phyloP scores from a whole-genome alignment of 805 yeast species.

The Isabelozyma rhagii region DNA sequence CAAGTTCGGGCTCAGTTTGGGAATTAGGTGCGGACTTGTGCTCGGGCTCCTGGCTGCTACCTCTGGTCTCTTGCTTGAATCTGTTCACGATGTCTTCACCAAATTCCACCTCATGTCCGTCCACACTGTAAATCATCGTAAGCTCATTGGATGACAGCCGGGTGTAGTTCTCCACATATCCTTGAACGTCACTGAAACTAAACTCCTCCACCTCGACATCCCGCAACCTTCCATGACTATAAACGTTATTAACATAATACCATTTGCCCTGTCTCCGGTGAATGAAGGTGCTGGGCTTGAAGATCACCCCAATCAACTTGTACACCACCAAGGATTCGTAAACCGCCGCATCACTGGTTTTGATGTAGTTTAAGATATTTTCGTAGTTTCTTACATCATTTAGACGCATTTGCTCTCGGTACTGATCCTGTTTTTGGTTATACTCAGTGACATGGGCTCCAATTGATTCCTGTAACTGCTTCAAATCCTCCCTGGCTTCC shows the following conservation, averaged over 20 bases:
- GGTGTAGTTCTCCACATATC: slow-evolving; percentile 11
- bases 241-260: slow-evolving; percentile 14
- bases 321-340: slow-evolving; percentile 12
- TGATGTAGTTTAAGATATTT: slow-evolving; percentile 12
- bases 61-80: neutral
- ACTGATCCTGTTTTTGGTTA: slow-evolving; percentile 14
- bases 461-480: slow-evolving; percentile 16
- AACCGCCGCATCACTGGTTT: slow-evolving; percentile 1
- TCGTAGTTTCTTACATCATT: slow-evolving; percentile 18
- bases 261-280: slow-evolving; percentile 20
- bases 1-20: no score
- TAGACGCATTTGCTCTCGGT: slow-evolving; percentile 11
- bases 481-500: slow-evolving; percentile 13
- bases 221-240: slow-evolving; percentile 6
- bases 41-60: no score
- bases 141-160: slow-evolving; percentile 8
- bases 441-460: slow-evolving; percentile 9
- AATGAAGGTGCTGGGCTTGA: slow-evolving; percentile 28
- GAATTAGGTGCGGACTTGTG: no score
- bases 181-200: slow-evolving; percentile 14
- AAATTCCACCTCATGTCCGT: slow-evolving; percentile 2
- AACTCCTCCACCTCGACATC: slow-evolving; percentile 16
- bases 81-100: neutral
- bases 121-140: slow-evolving; percentile 16
- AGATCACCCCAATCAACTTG: slow-evolving; percentile 25